Conservation (phyloP, 2,329 filamentous ascomycete species). For the Apiospora saccharicola region DNA sequence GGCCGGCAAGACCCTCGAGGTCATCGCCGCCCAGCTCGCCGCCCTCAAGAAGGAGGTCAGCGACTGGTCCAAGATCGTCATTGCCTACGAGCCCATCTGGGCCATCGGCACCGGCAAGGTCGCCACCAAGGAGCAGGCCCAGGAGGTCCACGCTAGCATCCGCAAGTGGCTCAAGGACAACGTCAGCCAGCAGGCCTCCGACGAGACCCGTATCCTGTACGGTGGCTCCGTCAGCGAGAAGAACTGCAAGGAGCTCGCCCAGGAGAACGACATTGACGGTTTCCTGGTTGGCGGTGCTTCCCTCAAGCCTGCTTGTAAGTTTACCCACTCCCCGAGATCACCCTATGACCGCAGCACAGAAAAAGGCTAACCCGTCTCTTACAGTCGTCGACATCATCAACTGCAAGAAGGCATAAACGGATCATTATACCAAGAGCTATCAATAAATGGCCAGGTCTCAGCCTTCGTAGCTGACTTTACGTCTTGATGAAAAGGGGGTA, state of each 20-base stretch:
- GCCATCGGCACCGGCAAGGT: constrained; percentile 94
- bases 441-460: constrained; percentile 14
- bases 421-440: neutral
- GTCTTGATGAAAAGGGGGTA: constrained; percentile 20
- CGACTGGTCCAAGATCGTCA: constrained; percentile 93
- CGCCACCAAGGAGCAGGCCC: constrained; percentile 85
- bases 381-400: constrained; percentile 66
- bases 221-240: constrained; percentile 97
- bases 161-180: constrained; percentile 85
- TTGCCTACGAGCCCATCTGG: constrained; percentile 99
- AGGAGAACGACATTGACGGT: constrained; percentile 94
- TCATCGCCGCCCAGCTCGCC: constrained; percentile 84
- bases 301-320: constrained; percentile 93
- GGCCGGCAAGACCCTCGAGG: constrained; percentile 81
- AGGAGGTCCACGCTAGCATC: constrained; percentile 93
- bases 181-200: constrained; percentile 76
- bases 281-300: constrained; percentile 97
- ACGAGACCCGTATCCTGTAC: constrained; percentile 93
- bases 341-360: constrained; percentile 19
- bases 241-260: constrained; percentile 93
- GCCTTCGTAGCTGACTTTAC: constrained; percentile 16
- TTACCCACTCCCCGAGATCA: neutral
- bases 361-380: neutral
- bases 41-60: constrained; percentile 79
- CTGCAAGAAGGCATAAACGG: constrained; percentile 55